Percentiles rank a stretch among this genome's conserved stretches.
Evolutionary conservation across 441 rosid species (phyloP).

Genomic region (Sinapis alba): DNA sequence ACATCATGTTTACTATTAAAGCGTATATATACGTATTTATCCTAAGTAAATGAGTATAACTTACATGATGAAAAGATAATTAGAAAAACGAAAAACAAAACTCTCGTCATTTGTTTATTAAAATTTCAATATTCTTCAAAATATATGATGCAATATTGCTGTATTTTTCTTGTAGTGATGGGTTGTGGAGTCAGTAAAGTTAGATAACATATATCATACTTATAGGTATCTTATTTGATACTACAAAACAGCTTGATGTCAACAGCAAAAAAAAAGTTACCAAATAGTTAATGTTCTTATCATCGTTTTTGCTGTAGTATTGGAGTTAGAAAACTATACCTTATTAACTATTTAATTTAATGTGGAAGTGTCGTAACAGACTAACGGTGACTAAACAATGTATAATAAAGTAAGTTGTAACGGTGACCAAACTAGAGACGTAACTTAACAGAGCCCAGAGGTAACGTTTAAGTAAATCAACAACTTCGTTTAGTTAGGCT

Average conservation of each 20-base stretch:
- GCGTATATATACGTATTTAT: neutral
- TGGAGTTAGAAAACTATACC: constrained; percentile 6
- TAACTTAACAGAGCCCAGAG: neutral
- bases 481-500: constrained; percentile 10
- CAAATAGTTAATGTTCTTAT: neutral
- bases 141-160: too few relatives aligned
- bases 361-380: neutral
- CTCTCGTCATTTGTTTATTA: neutral
- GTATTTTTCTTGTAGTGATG: neutral
- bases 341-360: neutral
- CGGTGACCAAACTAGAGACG: neutral
- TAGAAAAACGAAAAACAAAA: neutral
- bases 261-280: neutral
- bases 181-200: neutral
- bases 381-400: neutral
- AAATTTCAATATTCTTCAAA: neutral
- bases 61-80: neutral
- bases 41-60: neutral
- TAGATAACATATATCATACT: neutral
- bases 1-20: neutral
- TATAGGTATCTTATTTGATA: neutral
- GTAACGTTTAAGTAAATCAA: constrained; percentile 16
- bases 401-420: neutral
- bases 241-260: neutral
- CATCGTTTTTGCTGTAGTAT: neutral